A percentile compares a stretch with the other conserved stretches of the same genome.
Conservation (phyloP, 2,329 filamentous ascomycete species). For the Paecilomyces formosus region DNA sequence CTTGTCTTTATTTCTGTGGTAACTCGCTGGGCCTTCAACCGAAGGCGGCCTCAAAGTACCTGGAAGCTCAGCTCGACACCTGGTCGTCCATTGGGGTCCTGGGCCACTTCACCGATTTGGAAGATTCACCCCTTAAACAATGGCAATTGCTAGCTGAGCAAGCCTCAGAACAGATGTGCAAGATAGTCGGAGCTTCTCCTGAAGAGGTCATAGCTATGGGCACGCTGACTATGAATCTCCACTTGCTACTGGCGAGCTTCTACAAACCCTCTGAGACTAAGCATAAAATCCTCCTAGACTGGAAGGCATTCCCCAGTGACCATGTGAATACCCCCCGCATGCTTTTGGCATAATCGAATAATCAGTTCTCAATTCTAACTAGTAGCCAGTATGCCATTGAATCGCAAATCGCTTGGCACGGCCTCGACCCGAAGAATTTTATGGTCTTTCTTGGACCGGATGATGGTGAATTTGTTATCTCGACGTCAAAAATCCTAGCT, state of each 20-base stretch:
- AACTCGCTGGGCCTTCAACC: conserved; percentile 85
- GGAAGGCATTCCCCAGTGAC: conserved; percentile 82
- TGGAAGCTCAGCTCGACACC: conserved; percentile 67
- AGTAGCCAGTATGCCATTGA: conserved; percentile 64
- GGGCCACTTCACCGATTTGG: conserved; percentile 67
- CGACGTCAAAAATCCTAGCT: conserved; percentile 62
- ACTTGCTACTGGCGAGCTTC: conserved; percentile 74
- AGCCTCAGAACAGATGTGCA: conserved; percentile 60
- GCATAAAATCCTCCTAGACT: conserved; percentile 75
- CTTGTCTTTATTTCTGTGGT: conserved; percentile 69
- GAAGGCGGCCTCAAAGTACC: conserved; percentile 54
- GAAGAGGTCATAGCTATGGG: conserved; percentile 81
- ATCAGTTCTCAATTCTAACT: conserved; percentile 6
- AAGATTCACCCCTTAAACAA: conserved; percentile 57
- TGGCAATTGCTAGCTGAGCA: conserved; percentile 76
- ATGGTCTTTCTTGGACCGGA: conserved; percentile 67
- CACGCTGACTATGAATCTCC: conserved; percentile 72
- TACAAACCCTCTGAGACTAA: conserved; percentile 58
- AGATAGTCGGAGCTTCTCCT: conserved; percentile 63
- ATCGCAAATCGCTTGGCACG: conserved; percentile 68
- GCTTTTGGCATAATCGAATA: neutral
- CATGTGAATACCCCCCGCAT: conserved; percentile 45
- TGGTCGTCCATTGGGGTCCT: conserved; percentile 78
- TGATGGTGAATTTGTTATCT: conserved; percentile 50
- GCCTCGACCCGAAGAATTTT: conserved; percentile 54